phyloP scores from a whole-genome alignment of 1,139 yeast genomes.

The Nadsonia commutata region DNA sequence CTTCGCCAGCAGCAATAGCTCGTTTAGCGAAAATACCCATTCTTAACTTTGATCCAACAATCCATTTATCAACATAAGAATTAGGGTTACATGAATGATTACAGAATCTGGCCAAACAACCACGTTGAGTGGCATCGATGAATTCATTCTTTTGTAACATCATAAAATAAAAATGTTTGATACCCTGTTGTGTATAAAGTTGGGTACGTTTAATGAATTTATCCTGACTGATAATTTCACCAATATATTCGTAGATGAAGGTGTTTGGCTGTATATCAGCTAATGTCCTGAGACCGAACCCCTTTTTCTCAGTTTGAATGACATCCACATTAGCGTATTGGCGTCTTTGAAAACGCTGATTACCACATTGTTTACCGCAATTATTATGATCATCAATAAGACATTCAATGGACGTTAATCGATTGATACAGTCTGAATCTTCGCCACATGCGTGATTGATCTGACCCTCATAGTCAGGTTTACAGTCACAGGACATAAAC shows the following conservation, averaged over 20 bases:
- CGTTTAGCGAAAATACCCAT: slow-evolving; percentile 94
- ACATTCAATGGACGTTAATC: slow-evolving; percentile 89
- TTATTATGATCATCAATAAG: slow-evolving; percentile 32
- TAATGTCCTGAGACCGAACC: slow-evolving; percentile 76
- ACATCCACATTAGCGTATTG: slow-evolving; percentile 63
- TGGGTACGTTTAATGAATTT: slow-evolving; percentile 60
- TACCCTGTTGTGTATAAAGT: slow-evolving; percentile 53
- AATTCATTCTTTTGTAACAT: slow-evolving; percentile 88
- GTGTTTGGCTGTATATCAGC: slow-evolving; percentile 40
- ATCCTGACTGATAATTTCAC: slow-evolving; percentile 77
- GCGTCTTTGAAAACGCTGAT: slow-evolving; percentile 71
- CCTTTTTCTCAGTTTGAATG: slow-evolving; percentile 68
- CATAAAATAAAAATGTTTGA: slow-evolving; percentile 90
- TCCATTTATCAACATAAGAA: slow-evolving; percentile 94
- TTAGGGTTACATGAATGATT: slow-evolving; percentile 93
- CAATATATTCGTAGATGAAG: slow-evolving; percentile 82
- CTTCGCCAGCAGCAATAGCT: slow-evolving; percentile 63
- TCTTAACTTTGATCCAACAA: slow-evolving; percentile 72
- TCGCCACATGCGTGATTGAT: slow-evolving; percentile 68
- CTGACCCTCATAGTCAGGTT: slow-evolving; percentile 29
- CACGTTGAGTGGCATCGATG: slow-evolving; percentile 84
- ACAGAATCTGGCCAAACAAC: slow-evolving; percentile 79
- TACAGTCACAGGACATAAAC: slow-evolving; percentile 84
- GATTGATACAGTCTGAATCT: slow-evolving; percentile 77
- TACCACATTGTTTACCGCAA: slow-evolving; percentile 71